Percentiles rank a stretch among this genome's conserved stretches.
These are phyloP conservation scores for Pleurotus salmoneostramineus DNA, from an alignment of 768 basidiomycete genomes.

Conservation along the genomic window DNA sequence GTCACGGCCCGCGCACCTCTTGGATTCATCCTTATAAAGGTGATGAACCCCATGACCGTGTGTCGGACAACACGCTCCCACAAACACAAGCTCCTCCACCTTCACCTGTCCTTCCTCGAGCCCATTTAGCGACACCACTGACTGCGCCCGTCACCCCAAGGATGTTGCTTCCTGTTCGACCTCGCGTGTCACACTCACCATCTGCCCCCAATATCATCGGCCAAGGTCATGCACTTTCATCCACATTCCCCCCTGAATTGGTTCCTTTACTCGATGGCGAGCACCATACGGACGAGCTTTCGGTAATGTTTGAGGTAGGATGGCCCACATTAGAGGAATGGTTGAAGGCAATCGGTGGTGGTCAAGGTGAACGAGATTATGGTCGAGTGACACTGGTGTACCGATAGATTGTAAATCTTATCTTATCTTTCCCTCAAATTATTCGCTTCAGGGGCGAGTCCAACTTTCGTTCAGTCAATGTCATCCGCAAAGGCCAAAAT, in stretches of 20 bases:
- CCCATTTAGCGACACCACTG: conserved; percentile 13
- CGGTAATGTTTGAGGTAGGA: conserved; percentile 74
- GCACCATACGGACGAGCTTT: conserved; percentile 90
- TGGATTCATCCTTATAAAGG: conserved; percentile 29
- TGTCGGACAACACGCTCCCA: conserved; percentile 11
- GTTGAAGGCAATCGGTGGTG: conserved; percentile 58
- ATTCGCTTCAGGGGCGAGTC: background rate
- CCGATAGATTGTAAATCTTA: conserved; percentile 36
- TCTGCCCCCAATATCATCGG: conserved; percentile 41
- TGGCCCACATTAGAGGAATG: conserved; percentile 81
- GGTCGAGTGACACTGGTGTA: conserved; percentile 79
- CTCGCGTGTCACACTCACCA: conserved; percentile 54
- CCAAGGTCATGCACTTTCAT: conserved; percentile 14
- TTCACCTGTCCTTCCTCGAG: conserved; percentile 35
- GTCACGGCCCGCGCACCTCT: conserved; percentile 36
- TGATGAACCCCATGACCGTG: conserved; percentile 1
- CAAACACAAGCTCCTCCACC: conserved; percentile 33
- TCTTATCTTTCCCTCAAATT: background rate
- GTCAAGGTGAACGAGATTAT: conserved; percentile 60
- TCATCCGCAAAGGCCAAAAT: background rate
- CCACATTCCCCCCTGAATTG: conserved; percentile 54
- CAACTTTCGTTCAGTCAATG: background rate
- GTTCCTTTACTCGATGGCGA: conserved; percentile 74
- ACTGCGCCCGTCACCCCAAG: background rate
- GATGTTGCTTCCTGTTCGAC: conserved; percentile 29